These are phyloP conservation scores for Phytophthora aleatoria DNA, from an alignment of 352 stramenopile species.

Conservation along the genomic window DNA sequence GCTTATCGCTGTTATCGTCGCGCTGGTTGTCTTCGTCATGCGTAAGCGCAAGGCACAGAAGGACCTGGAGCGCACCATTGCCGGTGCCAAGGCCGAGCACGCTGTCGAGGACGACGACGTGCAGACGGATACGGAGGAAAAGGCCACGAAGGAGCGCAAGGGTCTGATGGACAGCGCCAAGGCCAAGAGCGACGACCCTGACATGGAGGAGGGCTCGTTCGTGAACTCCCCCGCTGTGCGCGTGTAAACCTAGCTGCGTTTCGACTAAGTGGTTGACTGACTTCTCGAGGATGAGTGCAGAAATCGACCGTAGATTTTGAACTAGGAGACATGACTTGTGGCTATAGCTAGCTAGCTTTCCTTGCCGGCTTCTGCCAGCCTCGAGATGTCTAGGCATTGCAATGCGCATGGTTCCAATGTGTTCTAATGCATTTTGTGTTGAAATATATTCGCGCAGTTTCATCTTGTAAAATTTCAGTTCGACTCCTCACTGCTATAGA, in stretches of 20 bases:
- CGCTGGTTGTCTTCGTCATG: constrained; percentile 70
- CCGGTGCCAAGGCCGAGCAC: constrained; percentile 80
- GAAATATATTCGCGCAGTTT: constrained; percentile 46
- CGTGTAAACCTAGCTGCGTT: constrained; percentile 50
- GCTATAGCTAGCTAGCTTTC: constrained; percentile 32
- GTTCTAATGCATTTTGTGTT: constrained; percentile 48
- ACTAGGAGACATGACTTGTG: constrained; percentile 35
- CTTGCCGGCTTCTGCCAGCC: constrained; percentile 33
- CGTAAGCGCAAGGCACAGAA: constrained; percentile 84
- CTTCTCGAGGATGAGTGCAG: constrained; percentile 34
- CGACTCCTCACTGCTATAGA: constrained; percentile 39
- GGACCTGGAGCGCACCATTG: constrained; percentile 82
- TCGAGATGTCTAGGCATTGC: constrained; percentile 34
- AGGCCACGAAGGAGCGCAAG: constrained; percentile 69
- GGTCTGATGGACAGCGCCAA: constrained; percentile 73
- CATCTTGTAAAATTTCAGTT: constrained; percentile 23
- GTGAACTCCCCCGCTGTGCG: constrained; percentile 85
- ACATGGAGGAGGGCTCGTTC: constrained; percentile 78
- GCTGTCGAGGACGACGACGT: constrained; percentile 72
- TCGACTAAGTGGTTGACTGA: constrained; percentile 36
- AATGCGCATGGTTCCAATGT: constrained; percentile 35
- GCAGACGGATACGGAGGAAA: constrained; percentile 50
- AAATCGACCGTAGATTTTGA: constrained; percentile 46
- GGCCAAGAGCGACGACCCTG: constrained; percentile 62
- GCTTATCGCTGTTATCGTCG: constrained; percentile 67